Conservation (phyloP, 495 filamentous ascomycete species). For the Neurospora sp. region DNA sequence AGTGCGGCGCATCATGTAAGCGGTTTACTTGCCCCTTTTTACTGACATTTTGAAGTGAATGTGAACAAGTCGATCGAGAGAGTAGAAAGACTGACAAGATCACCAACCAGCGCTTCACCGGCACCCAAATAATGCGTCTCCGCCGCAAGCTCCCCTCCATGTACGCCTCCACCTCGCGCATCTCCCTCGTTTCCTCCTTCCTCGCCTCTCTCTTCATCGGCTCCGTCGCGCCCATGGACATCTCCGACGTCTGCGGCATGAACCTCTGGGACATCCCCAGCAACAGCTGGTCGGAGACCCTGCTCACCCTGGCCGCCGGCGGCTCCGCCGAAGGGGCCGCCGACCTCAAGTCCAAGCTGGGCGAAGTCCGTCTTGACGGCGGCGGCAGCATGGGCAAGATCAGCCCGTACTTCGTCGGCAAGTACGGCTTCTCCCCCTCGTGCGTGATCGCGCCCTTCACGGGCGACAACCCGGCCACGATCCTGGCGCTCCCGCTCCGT, state of each 20-base stretch:
- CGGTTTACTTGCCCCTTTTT: not conserved
- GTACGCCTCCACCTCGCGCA: slow-evolving; percentile 69
- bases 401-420: slow-evolving; percentile 60
- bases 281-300: slow-evolving; percentile 58
- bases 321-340: slow-evolving; percentile 43
- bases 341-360: slow-evolving; percentile 69
- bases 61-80: not conserved
- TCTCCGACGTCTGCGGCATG: slow-evolving; percentile 93
- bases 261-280: slow-evolving; percentile 86
- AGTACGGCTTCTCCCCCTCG: slow-evolving; percentile 65
- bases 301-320: slow-evolving; percentile 70
- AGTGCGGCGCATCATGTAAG: slow-evolving; percentile 90
- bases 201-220: slow-evolving; percentile 87
- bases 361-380: slow-evolving; percentile 67
- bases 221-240: slow-evolving; percentile 76
- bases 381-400: slow-evolving; percentile 67
- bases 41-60: not conserved
- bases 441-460: slow-evolving; percentile 80
- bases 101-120: slow-evolving; percentile 74
- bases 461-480: slow-evolving; percentile 92
- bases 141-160: slow-evolving; percentile 65
- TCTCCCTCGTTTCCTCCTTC: slow-evolving; percentile 92
- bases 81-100: slow-evolving; percentile 13
- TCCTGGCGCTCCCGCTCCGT: slow-evolving; percentile 76
- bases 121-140: slow-evolving; percentile 88